Base-by-base conservation (phyloP, 139 green algal genomes). In the Volvox africanus region DNA sequence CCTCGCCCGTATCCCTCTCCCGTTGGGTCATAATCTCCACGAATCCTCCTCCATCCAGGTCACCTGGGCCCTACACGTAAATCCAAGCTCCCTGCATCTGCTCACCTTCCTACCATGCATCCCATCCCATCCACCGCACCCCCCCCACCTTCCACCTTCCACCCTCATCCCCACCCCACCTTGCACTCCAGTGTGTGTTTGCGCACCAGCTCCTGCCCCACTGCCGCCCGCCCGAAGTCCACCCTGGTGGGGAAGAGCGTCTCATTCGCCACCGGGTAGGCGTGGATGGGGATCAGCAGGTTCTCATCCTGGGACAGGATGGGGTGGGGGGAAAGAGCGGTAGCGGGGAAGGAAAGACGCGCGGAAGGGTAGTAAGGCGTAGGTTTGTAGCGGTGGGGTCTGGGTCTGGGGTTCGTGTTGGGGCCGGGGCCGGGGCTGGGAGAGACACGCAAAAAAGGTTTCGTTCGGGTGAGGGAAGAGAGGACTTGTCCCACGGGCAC, bases 261-360 rank as follows among this genome's bases (percentile, higher is more conserved):
- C 67, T 95, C 88, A 83, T 96, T 96, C 75, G 95, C 92, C 44
- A 96, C 89, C 32, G 93, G 95, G 93, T 96, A 96, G 14, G 85
- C 95, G 82, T 96, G 95, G 30, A 96, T 80, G 16, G 95, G 95
- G 17, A 96, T 61, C 0, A 96, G 89, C 82, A 96, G 81, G 90
- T 96, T 96, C 86, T 93, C 92, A 19, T 91, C 93, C 94, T 96
- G 87, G 13, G 33, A 24, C n/a, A 9, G 50, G 50, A 30, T 22
- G 26, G 30, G 35, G 78, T 61, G 0, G 35, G 16, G 78, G 78
- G 32, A 44, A n/a, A n/a, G n/a, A n/a, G n/a, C n/a, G n/a, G n/a
- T n/a, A n/a, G n/a, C n/a, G n/a, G n/a, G 78, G 78, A 44, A 2
- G 78, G 78, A 84, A 1, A 32, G 61, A 2, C 16, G 33, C 16